A percentile compares a stretch with the other conserved stretches of the same genome.
phyloP scores from a whole-genome alignment of 805 yeast species.

The Naumovozyma baii region DNA sequence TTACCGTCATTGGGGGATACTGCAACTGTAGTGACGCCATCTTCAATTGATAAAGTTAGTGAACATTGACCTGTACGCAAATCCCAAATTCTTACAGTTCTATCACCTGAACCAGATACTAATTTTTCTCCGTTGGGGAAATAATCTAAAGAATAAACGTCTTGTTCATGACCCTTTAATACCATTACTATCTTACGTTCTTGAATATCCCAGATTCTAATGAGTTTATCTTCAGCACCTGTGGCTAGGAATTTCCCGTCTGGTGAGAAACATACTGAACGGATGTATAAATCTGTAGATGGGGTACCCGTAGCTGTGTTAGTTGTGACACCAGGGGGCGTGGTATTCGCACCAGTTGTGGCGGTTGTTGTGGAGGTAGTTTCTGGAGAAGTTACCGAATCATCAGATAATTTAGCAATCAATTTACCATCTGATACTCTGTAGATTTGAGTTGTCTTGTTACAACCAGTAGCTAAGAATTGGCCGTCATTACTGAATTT shows the following conservation, averaged over 20 bases:
- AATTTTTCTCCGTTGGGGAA: conserved; percentile 89
- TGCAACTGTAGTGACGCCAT: conserved; percentile 96
- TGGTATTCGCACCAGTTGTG: conserved; percentile 23
- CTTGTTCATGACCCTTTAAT: conserved; percentile 93
- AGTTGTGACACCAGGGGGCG: too few species aligned
- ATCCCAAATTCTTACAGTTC: conserved; percentile 96
- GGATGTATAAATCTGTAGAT: conserved; percentile 69
- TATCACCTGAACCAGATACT: conserved; percentile 93
- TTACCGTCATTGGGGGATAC: conserved; percentile 85
- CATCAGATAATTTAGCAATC: conserved; percentile 80
- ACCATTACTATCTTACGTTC: conserved; percentile 77
- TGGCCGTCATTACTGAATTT: conserved; percentile 86
- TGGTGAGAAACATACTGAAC: conserved; percentile 94
- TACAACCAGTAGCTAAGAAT: conserved; percentile 92
- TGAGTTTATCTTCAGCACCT: conserved; percentile 83
- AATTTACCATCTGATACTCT: conserved; percentile 86
- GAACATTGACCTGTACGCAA: conserved; percentile 79
- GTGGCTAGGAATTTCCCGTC: conserved; percentile 90
- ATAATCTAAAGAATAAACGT: conserved; percentile 88
- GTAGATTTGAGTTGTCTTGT: conserved; percentile 89
- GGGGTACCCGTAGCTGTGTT: conserved; percentile 36
- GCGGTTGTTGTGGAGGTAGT: conserved; percentile 4
- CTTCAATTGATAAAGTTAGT: conserved; percentile 82
- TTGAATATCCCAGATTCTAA: conserved; percentile 91
- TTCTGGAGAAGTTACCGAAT: conserved; percentile 38